Percentiles rank a stretch among this genome's conserved stretches.
Conservation (phyloP, 2,329 filamentous ascomycete genomes). For the Boeremia lycopersici region DNA sequence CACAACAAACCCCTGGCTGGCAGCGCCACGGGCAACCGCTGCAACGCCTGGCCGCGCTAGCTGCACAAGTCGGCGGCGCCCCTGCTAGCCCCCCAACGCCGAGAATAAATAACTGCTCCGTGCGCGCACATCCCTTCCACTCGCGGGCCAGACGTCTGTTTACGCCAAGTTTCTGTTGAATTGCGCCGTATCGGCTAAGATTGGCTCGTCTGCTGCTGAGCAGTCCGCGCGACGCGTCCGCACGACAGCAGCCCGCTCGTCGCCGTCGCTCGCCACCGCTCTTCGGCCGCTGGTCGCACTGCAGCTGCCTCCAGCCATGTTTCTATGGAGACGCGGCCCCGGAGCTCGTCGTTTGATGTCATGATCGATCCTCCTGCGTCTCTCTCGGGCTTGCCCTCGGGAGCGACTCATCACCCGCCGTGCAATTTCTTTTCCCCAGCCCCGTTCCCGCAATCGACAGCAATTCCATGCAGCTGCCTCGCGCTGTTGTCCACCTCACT, state of each 20-base stretch:
- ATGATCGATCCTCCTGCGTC: slow-evolving; percentile 5
- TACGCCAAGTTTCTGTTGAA: slow-evolving; percentile 15
- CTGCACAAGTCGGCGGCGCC: slow-evolving; percentile 1
- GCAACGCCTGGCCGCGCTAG: slow-evolving; percentile 6
- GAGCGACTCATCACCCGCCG: slow-evolving; percentile 12
- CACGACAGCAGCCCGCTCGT: neutral
- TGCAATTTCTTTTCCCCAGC: slow-evolving; percentile 17
- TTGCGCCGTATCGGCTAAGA: slow-evolving; percentile 10
- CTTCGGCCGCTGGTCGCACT: neutral
- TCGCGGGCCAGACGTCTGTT: slow-evolving; percentile 8
- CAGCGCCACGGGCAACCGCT: slow-evolving; percentile 15
- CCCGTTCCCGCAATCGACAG: slow-evolving; percentile 11
- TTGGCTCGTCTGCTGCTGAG: slow-evolving; percentile 1
- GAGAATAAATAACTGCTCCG: slow-evolving; percentile 16
- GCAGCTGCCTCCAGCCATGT: slow-evolving; percentile 12
- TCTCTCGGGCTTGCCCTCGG: slow-evolving; percentile 14
- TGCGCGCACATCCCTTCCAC: slow-evolving; percentile 14
- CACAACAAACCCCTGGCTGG: slow-evolving; percentile 15
- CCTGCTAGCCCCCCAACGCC: slow-evolving; percentile 11
- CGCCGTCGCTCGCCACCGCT: neutral
- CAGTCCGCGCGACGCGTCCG: no score
- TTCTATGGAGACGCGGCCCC: slow-evolving; percentile 19
- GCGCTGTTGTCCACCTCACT: neutral
- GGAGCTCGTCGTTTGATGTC: slow-evolving; percentile 17
- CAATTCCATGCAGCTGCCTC: slow-evolving; percentile 1